Conservation (phyloP, 441 rosid genomes). For the Gossypium schwendimanii region DNA sequence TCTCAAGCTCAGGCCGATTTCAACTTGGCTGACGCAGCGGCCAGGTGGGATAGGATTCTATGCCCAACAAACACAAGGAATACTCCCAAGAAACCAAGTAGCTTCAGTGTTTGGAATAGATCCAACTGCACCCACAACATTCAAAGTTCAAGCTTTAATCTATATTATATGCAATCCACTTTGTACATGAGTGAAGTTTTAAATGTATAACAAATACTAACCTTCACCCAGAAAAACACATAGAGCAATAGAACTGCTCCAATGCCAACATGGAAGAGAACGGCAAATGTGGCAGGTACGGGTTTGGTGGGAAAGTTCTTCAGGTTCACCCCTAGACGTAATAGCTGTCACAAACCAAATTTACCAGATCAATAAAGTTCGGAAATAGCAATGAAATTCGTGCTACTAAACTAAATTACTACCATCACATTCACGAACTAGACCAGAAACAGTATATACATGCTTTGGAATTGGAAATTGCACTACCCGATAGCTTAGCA, state of each 20-base stretch:
- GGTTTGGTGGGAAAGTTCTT: conserved; percentile 76
- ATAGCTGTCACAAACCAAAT: conserved; percentile 37
- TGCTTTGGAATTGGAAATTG: background rate
- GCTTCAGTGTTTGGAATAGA: conserved; percentile 83
- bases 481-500: background rate
- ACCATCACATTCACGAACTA: background rate
- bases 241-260: conserved; percentile 82
- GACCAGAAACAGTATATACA: background rate
- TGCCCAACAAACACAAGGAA: conserved; percentile 86
- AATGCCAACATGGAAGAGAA: conserved; percentile 77
- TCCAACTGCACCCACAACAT: conserved; percentile 53
- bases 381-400: background rate
- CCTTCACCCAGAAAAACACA: conserved; percentile 93
- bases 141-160: background rate
- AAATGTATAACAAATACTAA: conserved; percentile 8
- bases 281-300: conserved; percentile 53
- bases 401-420: background rate
- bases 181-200: background rate
- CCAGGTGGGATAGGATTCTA: conserved; percentile 70
- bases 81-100: conserved; percentile 67
- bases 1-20: conserved; percentile 45
- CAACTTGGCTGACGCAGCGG: conserved; percentile 68
- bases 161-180: background rate
- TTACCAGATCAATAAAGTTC: background rate
- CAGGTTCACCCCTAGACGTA: conserved; percentile 65